Evolutionary conservation across 2,329 filamentous ascomycete species (phyloP).

Genomic region (Hypoxylon sp.): DNA sequence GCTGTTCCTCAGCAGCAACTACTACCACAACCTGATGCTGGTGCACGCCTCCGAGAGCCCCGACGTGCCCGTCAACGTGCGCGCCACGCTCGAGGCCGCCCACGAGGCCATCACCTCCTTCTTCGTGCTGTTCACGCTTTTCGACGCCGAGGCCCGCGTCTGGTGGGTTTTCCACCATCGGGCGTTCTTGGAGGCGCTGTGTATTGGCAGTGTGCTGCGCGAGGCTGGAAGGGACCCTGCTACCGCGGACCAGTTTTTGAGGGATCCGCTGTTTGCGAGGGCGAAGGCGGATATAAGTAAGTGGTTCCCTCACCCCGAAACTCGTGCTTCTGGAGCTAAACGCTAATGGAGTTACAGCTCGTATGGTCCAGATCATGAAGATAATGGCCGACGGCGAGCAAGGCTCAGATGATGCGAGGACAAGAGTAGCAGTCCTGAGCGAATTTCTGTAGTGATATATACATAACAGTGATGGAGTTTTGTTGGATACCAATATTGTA

Average conservation of each 20-base stretch:
- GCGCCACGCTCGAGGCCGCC: conserved; percentile 80
- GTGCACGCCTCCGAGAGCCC: conserved; percentile 79
- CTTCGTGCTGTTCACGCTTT: conserved; percentile 78
- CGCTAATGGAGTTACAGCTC: conserved; percentile 57
- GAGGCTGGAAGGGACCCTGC: conserved; percentile 65
- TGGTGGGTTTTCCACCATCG: conserved; percentile 91
- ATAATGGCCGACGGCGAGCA: conserved; percentile 69
- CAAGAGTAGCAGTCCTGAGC: conserved; percentile 70
- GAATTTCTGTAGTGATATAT: conserved; percentile 62
- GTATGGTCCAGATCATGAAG: conserved; percentile 76
- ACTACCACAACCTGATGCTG: conserved; percentile 86
- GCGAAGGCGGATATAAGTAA: conserved; percentile 73
- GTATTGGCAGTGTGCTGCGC: conserved; percentile 73
- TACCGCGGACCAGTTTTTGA: conserved; percentile 62
- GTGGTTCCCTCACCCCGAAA: too few relatives aligned
- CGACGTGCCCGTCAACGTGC: conserved; percentile 75
- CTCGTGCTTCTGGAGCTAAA: too few relatives aligned
- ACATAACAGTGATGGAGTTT: not conserved
- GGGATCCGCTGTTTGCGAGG: conserved; percentile 72
- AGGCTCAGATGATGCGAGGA: conserved; percentile 71
- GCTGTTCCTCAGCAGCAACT: conserved; percentile 84
- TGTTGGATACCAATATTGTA: conserved; percentile 25
- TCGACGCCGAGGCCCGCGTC: conserved; percentile 79
- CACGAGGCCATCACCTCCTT: conserved; percentile 82
- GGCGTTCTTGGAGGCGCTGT: conserved; percentile 82